Conservation (phyloP, 2,329 filamentous ascomycete genomes). For the Shiraia bambusicola region DNA sequence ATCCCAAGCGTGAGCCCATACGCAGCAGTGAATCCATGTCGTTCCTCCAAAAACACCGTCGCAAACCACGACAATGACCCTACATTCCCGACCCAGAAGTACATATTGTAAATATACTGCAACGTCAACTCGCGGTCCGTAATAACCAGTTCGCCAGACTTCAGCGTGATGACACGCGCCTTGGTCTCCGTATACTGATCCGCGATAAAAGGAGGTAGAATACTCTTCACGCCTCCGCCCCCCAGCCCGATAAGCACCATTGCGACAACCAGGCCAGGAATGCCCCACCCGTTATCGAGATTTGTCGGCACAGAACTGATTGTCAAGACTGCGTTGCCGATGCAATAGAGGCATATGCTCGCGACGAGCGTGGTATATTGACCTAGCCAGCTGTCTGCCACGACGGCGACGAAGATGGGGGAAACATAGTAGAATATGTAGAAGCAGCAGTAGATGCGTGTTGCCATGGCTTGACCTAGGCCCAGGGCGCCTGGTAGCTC, state of each 20-base stretch:
- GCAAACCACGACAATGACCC: conserved; percentile 65
- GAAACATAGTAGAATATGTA: conserved; percentile 53
- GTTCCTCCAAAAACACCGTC: conserved; percentile 67
- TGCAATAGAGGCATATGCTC: conserved; percentile 31
- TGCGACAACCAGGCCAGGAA: conserved; percentile 28
- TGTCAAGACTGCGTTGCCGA: conserved; percentile 25
- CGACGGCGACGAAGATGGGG: conserved; percentile 39
- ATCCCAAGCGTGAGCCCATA: conserved; percentile 63
- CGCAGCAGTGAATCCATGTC: conserved; percentile 67
- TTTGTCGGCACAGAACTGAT: conserved; percentile 21
- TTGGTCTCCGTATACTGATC: conserved; percentile 37
- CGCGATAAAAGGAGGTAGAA: conserved; percentile 40
- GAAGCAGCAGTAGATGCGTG: conserved; percentile 58
- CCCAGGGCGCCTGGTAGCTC: conserved; percentile 40
- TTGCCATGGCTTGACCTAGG: conserved; percentile 46
- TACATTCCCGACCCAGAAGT: conserved; percentile 57
- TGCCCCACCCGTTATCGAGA: conserved; percentile 24
- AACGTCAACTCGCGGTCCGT: conserved; percentile 38
- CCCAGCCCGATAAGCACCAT: conserved; percentile 45
- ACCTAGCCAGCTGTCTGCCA: conserved; percentile 45
- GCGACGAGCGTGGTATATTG: conserved; percentile 42
- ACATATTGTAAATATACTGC: conserved; percentile 44
- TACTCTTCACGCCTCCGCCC: conserved; percentile 41
- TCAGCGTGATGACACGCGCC: conserved; percentile 20
- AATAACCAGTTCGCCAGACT: conserved; percentile 39